Evolutionary conservation across 495 filamentous ascomycete genomes (phyloP), one percentile per base, ranked within the genome.

Genomic region (Aspergillus conjunctus): DNA sequence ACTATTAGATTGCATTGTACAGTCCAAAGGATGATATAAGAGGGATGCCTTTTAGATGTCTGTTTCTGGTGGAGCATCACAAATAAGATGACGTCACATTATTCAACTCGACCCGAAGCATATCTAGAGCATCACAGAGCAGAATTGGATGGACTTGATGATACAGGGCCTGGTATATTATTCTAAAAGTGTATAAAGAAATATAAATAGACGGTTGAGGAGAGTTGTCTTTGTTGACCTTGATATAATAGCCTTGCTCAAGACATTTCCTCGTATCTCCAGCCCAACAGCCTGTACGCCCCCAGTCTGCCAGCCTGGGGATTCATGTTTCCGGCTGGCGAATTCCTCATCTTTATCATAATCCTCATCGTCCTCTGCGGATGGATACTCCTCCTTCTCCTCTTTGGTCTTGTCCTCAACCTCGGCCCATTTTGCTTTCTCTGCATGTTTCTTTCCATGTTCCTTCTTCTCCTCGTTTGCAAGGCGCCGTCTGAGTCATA

Each of bases 261-360:
- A 92, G 30, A 98, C 89, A 66, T 99, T 99, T 62, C 89, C 90
- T 31, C 98, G 78, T 73, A 97, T 97, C 41, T 94, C 89, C 0
- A 95, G 58, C 60, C 96, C 91, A 33, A 65, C 54, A 3, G 74
- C 67, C 20, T 80, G 75, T 51, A 71, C 68, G 12, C 70, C 60
- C 6, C 73, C 71, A 20, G 73, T 54, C 17, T 81, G 26, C 73
- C 71, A 20, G 73, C 54, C 17, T 81, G 26, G 55, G 14, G 79
- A 80, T 68, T 90, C 88, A 69, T 90, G 88, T 55, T 83, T 77
- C 2, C 83, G 85, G 8, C 76, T 46, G 3, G 63, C 58, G 11
- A 50, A 51, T 17, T 60, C 56, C 10, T 67, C 69, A 37, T 69
- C 73, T 53, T 73, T 73, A 20, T 57, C 54, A 56, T 63, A 62